These are phyloP conservation scores for Hypoxylon sp. DNA, from an alignment of 2,329 filamentous ascomycete species.

Conservation along the genomic window DNA sequence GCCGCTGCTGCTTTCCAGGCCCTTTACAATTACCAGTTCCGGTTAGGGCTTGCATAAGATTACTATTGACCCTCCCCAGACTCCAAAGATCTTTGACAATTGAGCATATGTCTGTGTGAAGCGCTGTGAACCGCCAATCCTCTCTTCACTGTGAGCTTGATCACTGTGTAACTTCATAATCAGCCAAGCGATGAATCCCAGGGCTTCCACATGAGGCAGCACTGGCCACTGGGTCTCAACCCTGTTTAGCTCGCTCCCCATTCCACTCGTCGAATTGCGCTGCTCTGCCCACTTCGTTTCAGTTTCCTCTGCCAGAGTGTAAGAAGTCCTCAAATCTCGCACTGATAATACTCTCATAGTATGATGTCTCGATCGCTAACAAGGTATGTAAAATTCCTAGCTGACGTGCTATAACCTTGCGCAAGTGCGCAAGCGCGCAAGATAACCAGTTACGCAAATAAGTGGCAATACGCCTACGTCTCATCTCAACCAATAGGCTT, in stretches of 20 bases:
- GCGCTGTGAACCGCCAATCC: conserved; percentile 37
- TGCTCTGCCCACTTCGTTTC: too few relatives aligned
- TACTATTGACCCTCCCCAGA: conserved; percentile 3
- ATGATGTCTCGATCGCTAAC: background rate
- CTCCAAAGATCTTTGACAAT: conserved; percentile 13
- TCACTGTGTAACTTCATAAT: conserved; percentile 34
- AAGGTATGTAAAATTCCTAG: background rate
- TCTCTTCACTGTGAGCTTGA: conserved; percentile 22
- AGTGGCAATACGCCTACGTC: conserved; percentile 29
- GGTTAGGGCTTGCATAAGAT: conserved; percentile 4
- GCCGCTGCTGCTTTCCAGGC: conserved; percentile 18
- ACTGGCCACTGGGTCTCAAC: conserved; percentile 29
- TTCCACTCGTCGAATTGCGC: conserved; percentile 25
- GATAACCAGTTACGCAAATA: conserved; percentile 24
- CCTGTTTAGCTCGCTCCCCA: conserved; percentile 29
- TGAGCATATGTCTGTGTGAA: conserved; percentile 25
- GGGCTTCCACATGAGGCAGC: conserved; percentile 14
- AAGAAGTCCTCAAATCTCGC: too few relatives aligned
- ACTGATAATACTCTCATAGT: too few relatives aligned
- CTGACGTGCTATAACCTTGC: conserved; percentile 17
- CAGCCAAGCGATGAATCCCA: conserved; percentile 29
- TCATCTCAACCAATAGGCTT: conserved; percentile 26
- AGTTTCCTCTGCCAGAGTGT: too few relatives aligned
- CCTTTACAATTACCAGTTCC: conserved; percentile 1
- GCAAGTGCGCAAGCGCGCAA: conserved; percentile 42